Base-by-base conservation (phyloP, 2,329 filamentous ascomycete species). In the Lasiodiplodia sp. region DNA sequence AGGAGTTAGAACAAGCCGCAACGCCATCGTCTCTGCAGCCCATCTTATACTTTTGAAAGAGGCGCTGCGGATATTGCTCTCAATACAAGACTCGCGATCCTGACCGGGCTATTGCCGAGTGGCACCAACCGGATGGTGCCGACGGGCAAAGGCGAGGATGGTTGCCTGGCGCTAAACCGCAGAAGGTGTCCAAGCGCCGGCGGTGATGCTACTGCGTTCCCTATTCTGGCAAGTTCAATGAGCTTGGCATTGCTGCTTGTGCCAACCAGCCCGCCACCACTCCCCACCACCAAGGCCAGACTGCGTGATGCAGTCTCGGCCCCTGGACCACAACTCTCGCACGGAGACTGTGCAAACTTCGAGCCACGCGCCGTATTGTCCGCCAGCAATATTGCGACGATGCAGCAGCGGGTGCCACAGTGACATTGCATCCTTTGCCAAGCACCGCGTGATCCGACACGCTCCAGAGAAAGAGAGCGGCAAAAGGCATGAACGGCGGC, bases 1-100 rank as follows among this genome's bases (percentile, higher is more conserved):
- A 23, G 40, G 44, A 12, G 47, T 52, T 52, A 34, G 37, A 37
- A 21, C 16, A 64, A 38, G 47, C 47, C 47, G 28, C 18, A 64
- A 28, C 44, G 60, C 60, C 60, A 64, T 64, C 12, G 60, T 25
- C 23, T 44, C 44, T 21, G 18, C 60, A 18, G 44, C 28, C 38
- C 47, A 63, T 63, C 58, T 63, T 63, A 63, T 63, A 63, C 8
- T 34, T 18, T 31, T 23, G 6, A n/a, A 63, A 25, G 25, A 34
- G 40, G 58, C 58, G 58, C 25, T 23, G 57, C 14, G 56, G n/a
- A 58, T 40, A 34, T 21, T 37, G 44, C n/a, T 8, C 56, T n/a
- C 21, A 38, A 23, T 60, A 10, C 25, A 18, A 63, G 14, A 34
- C 23, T 49, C 58, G 23, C 40, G 44, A 63, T 63, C 58, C 58